These are phyloP conservation scores for Botryotinia narcissicola DNA, from an alignment of 2,329 filamentous ascomycete species.

Conservation along the genomic window DNA sequence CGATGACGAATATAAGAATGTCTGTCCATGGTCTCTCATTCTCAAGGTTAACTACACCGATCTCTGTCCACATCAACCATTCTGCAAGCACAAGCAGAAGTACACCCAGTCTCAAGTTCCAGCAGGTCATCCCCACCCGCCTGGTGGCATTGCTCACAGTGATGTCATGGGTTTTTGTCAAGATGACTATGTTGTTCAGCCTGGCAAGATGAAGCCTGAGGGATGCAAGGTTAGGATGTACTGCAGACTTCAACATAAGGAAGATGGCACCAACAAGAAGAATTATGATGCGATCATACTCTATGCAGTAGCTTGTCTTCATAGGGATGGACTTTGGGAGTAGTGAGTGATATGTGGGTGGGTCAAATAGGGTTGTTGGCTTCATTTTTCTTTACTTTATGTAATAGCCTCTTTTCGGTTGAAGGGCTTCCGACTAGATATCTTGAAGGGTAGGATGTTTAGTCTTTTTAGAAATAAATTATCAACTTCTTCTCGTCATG, in stretches of 20 bases:
- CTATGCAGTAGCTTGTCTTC: background rate
- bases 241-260: background rate
- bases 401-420: background rate
- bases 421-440: background rate
- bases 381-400: background rate
- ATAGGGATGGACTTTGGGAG: slow-evolving; percentile 3
- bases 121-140: background rate
- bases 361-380: background rate
- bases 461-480: background rate
- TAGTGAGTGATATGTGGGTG: background rate
- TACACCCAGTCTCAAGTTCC: background rate
- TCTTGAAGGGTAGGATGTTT: background rate
- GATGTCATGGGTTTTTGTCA: background rate
- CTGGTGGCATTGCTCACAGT: background rate
- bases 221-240: background rate
- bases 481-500: background rate
- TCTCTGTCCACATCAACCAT: background rate
- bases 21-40: background rate
- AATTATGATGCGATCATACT: background rate
- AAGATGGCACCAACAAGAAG: background rate
- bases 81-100: background rate
- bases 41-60: background rate
- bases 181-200: background rate
- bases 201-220: background rate
- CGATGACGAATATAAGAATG: background rate